Base-by-base conservation (phyloP, 179 eudicot genomes). In the Pouteria campechiana region DNA sequence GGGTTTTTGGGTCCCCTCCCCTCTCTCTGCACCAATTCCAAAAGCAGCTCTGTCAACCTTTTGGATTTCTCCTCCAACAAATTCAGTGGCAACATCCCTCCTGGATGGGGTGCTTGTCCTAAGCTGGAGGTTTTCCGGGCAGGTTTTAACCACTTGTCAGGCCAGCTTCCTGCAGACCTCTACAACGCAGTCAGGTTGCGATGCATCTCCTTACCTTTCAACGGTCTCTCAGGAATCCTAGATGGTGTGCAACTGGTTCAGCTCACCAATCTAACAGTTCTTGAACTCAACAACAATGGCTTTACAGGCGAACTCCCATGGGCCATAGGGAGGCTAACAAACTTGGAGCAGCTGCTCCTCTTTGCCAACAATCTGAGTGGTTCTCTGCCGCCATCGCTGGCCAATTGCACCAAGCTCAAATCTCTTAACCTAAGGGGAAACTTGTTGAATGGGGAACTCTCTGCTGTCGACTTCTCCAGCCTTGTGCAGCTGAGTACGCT, bases 281-380 rank as follows among this genome's bases (percentile, higher is more conserved):
- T 89, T 13, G 67, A 72, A 9, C 63, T 89, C 28, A 76, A 35
- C 57, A 79, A 76, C 7, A 89, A 89, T 20, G 32, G 44, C 2
- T 55, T 89, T 15, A 49, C 60, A 0, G 93, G 95, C 9, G 5
- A 1, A 17, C 81, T 89, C 37, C 97, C 93, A 15, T 29, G 1
- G 33, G 64, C 68, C 43, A 68, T 89, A 8, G 93, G 84, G 37
- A 57, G 49, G 57, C 81, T 89, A 16, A 34, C 75, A 10, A 59
- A 50, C 7, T 53, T 89, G 68, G 76, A 85, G 65, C 34, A 64
- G 48, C 37, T 89, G 50, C 72, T 50, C 19, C 93, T 89, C 27
- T 89, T 81, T 69, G 66, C 85, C 48, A 89, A 89, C 61, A 33
- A 24, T 1, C 49, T 89, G 44, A 72, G 9, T 4, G 97, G 97